Percentiles rank a stretch among this genome's conserved stretches.
phyloP scores from a whole-genome alignment of 148 eudicot species.

The Chenopodium quinoa region DNA sequence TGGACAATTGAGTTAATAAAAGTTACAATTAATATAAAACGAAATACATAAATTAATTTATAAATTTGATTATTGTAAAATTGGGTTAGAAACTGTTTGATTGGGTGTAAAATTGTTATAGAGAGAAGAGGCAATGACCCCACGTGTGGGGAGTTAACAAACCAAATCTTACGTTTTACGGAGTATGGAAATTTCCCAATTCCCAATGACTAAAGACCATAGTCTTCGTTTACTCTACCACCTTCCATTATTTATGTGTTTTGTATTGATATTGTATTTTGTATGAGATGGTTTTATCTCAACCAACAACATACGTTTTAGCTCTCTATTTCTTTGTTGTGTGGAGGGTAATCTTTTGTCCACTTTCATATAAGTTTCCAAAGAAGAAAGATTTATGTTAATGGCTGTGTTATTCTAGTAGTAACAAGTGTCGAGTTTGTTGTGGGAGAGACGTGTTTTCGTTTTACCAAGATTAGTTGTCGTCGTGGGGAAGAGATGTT shows the following conservation, averaged over 20 bases:
- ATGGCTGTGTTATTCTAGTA: neutral
- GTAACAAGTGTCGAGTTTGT: neutral
- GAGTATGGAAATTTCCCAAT: neutral
- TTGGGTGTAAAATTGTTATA: constrained; percentile 10
- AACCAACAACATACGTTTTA: neutral
- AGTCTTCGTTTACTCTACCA: neutral
- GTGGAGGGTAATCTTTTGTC: constrained; percentile 15
- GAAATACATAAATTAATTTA: too few species aligned
- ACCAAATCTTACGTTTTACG: constrained; percentile 10
- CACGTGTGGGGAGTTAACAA: constrained; percentile 18
- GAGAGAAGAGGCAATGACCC: neutral
- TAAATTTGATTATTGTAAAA: neutral
- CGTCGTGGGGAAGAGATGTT: too few species aligned
- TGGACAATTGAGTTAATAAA: too few species aligned
- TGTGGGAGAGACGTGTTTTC: too few species aligned
- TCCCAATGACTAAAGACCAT: too few species aligned
- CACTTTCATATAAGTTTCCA: neutral
- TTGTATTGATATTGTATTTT: too few species aligned
- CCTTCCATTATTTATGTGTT: too few species aligned
- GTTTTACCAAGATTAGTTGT: too few species aligned
- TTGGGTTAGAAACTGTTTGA: constrained; percentile 16
- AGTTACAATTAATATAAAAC: too few species aligned
- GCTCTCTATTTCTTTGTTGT: neutral
- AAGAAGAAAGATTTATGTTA: neutral
- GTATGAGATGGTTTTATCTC: neutral